Evolutionary conservation across 2,329 filamentous ascomycete species (phyloP).

Genomic region (Leptographium wingfieldii): DNA sequence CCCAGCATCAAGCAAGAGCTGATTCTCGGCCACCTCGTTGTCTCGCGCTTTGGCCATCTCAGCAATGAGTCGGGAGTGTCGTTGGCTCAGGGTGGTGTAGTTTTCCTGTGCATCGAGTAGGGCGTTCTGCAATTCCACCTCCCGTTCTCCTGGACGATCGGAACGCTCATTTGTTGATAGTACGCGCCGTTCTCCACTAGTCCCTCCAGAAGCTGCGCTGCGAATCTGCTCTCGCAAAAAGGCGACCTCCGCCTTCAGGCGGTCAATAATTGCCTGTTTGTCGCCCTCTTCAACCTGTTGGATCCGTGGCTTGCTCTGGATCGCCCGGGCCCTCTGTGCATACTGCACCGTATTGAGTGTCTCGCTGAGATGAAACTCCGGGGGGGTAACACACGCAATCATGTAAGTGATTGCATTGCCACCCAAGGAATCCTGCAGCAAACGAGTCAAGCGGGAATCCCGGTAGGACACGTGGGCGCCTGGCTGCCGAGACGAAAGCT

Average conservation of each 20-base stretch:
- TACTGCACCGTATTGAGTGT: slow-evolving; percentile 97
- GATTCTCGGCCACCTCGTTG: slow-evolving; percentile 46
- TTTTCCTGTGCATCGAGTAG: slow-evolving; percentile 88
- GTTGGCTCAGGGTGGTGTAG: slow-evolving; percentile 79
- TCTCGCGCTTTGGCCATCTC: slow-evolving; percentile 83
- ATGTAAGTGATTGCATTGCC: slow-evolving; percentile 98
- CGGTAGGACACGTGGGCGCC: slow-evolving; percentile 93
- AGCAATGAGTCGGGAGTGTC: slow-evolving; percentile 89
- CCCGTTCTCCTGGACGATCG: slow-evolving; percentile 71
- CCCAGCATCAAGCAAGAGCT: slow-evolving; percentile 45
- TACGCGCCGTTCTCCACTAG: slow-evolving; percentile 40
- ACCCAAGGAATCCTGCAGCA: slow-evolving; percentile 91
- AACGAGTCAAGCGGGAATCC: slow-evolving; percentile 89
- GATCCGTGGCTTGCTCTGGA: slow-evolving; percentile 94
- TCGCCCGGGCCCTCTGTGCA: slow-evolving; percentile 86
- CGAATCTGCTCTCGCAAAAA: slow-evolving; percentile 91
- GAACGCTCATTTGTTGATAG: slow-evolving; percentile 52
- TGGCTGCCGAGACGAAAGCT: slow-evolving; percentile 78
- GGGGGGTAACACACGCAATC: slow-evolving; percentile 95
- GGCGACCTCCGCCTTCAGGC: slow-evolving; percentile 82
- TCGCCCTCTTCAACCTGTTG: slow-evolving; percentile 89
- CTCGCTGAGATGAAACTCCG: slow-evolving; percentile 94
- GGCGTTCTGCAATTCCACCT: slow-evolving; percentile 86
- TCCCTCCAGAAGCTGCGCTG: slow-evolving; percentile 52
- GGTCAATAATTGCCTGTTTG: slow-evolving; percentile 86